A percentile compares a stretch with the other conserved stretches of the same genome.
Evolutionary conservation across 2,329 filamentous ascomycete species (phyloP).

Genomic region (Helotiales sp.): DNA sequence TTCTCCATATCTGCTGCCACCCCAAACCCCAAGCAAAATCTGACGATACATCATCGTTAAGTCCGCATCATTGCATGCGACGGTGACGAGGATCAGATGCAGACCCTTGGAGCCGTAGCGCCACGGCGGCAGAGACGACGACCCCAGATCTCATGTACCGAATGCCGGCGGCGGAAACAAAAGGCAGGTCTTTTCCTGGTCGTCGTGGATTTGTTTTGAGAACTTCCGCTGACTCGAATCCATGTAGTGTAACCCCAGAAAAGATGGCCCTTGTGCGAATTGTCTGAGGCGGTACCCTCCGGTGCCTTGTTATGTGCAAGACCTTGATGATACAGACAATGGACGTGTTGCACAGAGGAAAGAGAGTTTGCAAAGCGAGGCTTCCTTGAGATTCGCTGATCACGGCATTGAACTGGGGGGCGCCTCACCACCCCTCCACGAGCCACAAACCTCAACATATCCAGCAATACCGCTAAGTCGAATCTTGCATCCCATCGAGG

Average conservation of each 20-base stretch:
- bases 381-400: background rate
- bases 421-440: background rate
- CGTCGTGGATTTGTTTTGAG: background rate
- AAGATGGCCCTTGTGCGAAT: constrained; percentile 24
- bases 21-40: background rate
- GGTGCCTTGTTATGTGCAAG: constrained; percentile 18
- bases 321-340: background rate
- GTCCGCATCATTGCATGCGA: constrained; percentile 5
- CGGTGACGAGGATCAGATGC: background rate
- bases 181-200: constrained; percentile 15
- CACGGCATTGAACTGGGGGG: background rate
- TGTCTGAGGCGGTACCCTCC: constrained; percentile 26
- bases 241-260: constrained; percentile 22
- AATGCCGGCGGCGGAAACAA: constrained; percentile 26
- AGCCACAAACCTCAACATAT: background rate
- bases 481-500: background rate
- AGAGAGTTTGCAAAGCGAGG: background rate
- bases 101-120: background rate
- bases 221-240: background rate
- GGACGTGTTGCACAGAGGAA: background rate
- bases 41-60: constrained; percentile 1
- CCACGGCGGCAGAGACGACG: constrained; percentile 12
- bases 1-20: constrained; percentile 1
- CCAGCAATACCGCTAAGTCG: background rate
- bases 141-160: constrained; percentile 24